Evolutionary conservation across 768 basidiomycete species (phyloP), one percentile per base, ranked within the genome.

Genomic region (Leucocoprinus birnbaumii): DNA sequence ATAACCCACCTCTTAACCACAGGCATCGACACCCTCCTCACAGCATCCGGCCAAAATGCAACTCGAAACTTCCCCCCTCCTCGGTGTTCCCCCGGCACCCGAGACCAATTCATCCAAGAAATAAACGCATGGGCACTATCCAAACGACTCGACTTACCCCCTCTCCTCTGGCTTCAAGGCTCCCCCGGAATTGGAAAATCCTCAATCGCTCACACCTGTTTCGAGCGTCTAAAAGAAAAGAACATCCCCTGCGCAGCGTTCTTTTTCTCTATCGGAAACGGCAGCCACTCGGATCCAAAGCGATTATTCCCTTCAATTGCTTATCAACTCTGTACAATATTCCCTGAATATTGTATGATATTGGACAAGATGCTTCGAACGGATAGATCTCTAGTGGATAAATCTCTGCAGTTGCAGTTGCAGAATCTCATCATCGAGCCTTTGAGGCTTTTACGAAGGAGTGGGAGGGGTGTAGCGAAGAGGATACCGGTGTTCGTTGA

Each of bases 21-120:
- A 48, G 48, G 48, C 18, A 48, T 48, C 21, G 35, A 48, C 34
- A 21, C 35, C 18, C 48, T 48, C 7, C 31, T 19, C 2, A 19
- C n/a, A 18, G 48, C 48, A 35, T 48, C 48, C 8, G 10, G 10
- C 11, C 18, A 2, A 4, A 34, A 35, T 18, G 48, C 48, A 3
- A 21, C 35, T 5, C 11, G 37, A 10, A 34, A 48, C 16, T 19
- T 18, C 48, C 19, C 35, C 18, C 21, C 48, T 21, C 48, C 48
- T 22, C 34, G 26, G 14, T 40, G 48, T 24, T 24, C 24, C 16
- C 48, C 48, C 13, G 48, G 34, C 10, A 49, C 48, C 6, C 48
- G 48, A 31, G 22, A 22, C 5, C n/a, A 56, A 42, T 43, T 44
- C 34, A 50, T 59, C 18, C 16, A 35, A 18, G 55, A 59, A 19